Evolutionary conservation across 108 stramenopile species (phyloP).

Genomic region (Schizochytrium sp.): DNA sequence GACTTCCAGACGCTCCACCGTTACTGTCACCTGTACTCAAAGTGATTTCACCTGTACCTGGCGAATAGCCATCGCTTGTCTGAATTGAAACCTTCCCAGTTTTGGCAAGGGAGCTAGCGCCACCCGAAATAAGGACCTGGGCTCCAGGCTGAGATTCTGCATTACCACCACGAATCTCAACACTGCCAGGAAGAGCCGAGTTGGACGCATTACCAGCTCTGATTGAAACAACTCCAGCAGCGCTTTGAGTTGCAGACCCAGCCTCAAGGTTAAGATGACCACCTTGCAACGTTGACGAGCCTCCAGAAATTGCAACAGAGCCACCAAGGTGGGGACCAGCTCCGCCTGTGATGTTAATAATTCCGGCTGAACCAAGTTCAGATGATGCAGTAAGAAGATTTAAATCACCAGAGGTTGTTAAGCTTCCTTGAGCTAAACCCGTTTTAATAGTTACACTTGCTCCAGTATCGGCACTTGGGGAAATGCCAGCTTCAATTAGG

Average conservation of each 20-base stretch:
- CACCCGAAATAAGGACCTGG: not conserved
- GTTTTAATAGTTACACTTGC: not conserved
- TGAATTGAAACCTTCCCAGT: constrained; percentile 16
- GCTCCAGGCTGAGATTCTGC: not conserved
- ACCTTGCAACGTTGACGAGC: not conserved
- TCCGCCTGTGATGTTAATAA: constrained; percentile 5
- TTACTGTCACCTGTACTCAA: not conserved
- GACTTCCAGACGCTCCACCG: not conserved
- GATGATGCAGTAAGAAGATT: not conserved
- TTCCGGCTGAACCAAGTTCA: not conserved
- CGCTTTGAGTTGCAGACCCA: not conserved
- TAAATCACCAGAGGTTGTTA: not conserved
- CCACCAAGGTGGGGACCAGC: not conserved
- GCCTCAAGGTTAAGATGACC: not conserved
- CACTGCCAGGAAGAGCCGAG: not conserved
- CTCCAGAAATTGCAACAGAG: constrained; percentile 18
- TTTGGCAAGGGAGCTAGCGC: not conserved
- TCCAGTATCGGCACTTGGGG: not conserved
- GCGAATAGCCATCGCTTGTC: not conserved
- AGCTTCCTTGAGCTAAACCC: not conserved
- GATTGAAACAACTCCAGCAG: not conserved
- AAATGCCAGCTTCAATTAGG: not conserved
- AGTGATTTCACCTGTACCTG: not conserved
- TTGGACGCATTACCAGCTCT: not conserved
- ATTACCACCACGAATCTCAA: constrained; percentile 12